Conservation (phyloP, 305 asterid species). For the Salvia sclarea region DNA sequence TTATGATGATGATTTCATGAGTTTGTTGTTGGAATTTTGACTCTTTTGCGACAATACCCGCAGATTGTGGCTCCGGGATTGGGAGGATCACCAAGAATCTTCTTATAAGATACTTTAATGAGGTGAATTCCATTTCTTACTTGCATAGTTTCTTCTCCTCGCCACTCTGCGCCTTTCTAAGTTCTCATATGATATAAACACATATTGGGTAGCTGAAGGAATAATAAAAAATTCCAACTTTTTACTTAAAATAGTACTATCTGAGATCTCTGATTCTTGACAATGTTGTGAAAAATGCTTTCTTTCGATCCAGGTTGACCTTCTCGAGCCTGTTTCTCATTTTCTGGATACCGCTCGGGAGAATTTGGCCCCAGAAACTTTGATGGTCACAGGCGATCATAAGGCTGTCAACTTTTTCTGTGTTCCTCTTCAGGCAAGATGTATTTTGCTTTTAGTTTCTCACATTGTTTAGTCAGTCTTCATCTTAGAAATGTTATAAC, state of each 20-base stretch:
- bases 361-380: conserved; percentile 69
- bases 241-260: not conserved
- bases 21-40: conserved; percentile 4
- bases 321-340: conserved; percentile 91
- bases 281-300: not conserved
- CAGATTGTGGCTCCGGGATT: conserved; percentile 98
- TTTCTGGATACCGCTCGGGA: conserved; percentile 81
- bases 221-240: conserved; percentile 1
- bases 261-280: conserved; percentile 15
- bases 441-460: not conserved
- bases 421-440: conserved; percentile 81
- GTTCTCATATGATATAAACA: not conserved
- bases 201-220: not conserved
- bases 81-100: conserved; percentile 88
- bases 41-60: conserved; percentile 31
- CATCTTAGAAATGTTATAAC: not conserved
- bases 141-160: not conserved
- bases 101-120: conserved; percentile 79
- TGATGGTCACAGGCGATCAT: conserved; percentile 60
- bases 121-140: conserved; percentile 43
- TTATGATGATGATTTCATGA: not conserved
- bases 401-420: conserved; percentile 81
- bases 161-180: not conserved
- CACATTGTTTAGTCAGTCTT: conserved; percentile 7
- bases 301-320: conserved; percentile 72